These are phyloP conservation scores for Penicillium subrubescens DNA, from an alignment of 495 filamentous ascomycete species.

Conservation along the genomic window DNA sequence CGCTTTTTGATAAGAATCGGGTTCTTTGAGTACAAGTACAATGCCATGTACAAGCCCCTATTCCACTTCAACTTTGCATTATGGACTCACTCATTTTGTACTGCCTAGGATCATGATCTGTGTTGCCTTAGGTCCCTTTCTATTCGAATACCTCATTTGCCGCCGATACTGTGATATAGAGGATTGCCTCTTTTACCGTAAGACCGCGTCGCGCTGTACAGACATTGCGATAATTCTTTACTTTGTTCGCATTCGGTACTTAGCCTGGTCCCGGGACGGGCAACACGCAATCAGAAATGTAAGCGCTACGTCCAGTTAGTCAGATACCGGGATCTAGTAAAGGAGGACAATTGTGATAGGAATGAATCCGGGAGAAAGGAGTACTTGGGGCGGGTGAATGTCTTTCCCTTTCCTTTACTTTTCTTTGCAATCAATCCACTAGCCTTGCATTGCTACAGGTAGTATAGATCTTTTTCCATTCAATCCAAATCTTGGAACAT, in stretches of 20 bases:
- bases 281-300: constrained; percentile 1
- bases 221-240: background rate
- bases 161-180: constrained; percentile 2
- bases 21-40: constrained; percentile 10
- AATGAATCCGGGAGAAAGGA: background rate
- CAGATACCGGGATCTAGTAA: background rate
- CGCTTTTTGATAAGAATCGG: constrained; percentile 5
- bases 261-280: constrained; percentile 1
- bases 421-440: background rate
- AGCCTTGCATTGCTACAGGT: background rate
- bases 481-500: background rate
- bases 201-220: background rate
- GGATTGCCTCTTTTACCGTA: constrained; percentile 7
- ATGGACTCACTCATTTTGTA: constrained; percentile 4
- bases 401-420: background rate
- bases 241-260: constrained; percentile 5
- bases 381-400: background rate
- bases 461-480: background rate
- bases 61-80: background rate
- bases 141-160: constrained; percentile 8
- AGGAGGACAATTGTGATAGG: too few species aligned
- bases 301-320: constrained; percentile 3
- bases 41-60: constrained; percentile 4
- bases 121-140: constrained; percentile 4
- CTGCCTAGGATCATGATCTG: constrained; percentile 5